Evolutionary conservation across 495 filamentous ascomycete genomes (phyloP).

Genomic region (Aspergillus asperescens): DNA sequence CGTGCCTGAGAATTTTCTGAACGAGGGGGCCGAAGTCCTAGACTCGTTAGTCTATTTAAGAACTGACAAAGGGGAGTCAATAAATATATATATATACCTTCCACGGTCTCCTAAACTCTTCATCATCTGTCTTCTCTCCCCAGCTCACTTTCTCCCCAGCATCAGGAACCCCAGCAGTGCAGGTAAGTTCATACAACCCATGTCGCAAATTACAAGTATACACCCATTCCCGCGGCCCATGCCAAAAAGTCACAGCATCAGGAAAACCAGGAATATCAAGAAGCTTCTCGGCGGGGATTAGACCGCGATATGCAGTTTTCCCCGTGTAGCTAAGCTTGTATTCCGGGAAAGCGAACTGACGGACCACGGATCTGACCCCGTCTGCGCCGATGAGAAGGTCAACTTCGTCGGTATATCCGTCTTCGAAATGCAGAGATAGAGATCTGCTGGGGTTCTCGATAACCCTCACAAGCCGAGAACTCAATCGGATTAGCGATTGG

Average conservation of each 20-base stretch:
- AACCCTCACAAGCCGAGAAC: constrained; percentile 11
- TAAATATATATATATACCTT: constrained; percentile 12
- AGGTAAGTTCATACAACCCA: constrained; percentile 20
- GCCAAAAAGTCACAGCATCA: constrained; percentile 24
- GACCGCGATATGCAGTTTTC: constrained; percentile 21
- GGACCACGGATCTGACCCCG: constrained; percentile 25
- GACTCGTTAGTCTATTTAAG: neutral
- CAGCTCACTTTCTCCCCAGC: constrained; percentile 19
- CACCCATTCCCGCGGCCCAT: constrained; percentile 19
- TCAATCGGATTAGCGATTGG: constrained; percentile 12
- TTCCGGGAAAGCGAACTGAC: constrained; percentile 22
- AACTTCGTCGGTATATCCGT: constrained; percentile 18
- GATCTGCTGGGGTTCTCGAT: constrained; percentile 1
- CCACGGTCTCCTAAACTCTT: constrained; percentile 16
- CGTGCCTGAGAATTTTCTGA: constrained; percentile 12
- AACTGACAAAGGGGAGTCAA: neutral
- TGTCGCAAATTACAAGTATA: constrained; percentile 23
- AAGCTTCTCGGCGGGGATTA: constrained; percentile 16
- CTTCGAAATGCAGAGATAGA: constrained; percentile 18
- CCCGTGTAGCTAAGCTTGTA: constrained; percentile 21
- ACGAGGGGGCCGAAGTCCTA: constrained; percentile 23
- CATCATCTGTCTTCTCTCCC: constrained; percentile 15
- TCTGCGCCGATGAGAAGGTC: constrained; percentile 27
- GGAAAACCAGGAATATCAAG: constrained; percentile 21
- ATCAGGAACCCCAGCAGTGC: constrained; percentile 13